A percentile compares a stretch with the other conserved stretches of the same genome.
Conservation (phyloP, 2,329 filamentous ascomycete species). For the Aspergillus tamarii region DNA sequence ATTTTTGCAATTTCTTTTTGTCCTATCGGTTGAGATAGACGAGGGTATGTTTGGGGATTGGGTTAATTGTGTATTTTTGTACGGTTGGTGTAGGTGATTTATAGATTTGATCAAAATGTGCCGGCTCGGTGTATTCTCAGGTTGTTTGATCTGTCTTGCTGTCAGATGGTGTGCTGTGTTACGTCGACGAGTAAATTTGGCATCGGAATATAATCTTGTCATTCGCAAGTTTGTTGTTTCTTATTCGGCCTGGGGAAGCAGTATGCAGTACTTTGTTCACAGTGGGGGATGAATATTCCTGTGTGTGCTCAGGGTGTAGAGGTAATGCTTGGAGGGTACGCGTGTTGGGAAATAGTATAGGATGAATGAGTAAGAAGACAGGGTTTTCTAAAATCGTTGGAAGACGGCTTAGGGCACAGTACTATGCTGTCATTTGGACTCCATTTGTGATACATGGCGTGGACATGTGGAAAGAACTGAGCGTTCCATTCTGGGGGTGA, state of each 20-base stretch:
- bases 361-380: rapidly evolving
- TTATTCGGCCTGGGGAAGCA: no score
- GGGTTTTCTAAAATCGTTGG: rapidly evolving
- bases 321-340: no score
- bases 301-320: no score
- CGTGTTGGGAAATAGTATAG: no score
- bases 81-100: neutral
- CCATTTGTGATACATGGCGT: no score
- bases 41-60: neutral
- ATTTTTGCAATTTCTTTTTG: slow-evolving; percentile 1
- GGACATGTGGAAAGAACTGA: no score
- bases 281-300: no score
- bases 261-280: no score
- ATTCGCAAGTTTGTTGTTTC: neutral
- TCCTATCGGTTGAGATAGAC: neutral
- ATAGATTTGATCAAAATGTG: neutral
- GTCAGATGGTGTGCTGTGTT: neutral
- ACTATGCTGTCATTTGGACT: no score
- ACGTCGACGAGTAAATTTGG: neutral
- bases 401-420: no score
- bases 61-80: neutral
- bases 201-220: neutral
- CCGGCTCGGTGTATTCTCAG: neutral
- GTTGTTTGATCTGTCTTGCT: no score
- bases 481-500: no score